Evolutionary conservation across 2,329 filamentous ascomycete genomes (phyloP).

Genomic region (Sordariomycetes sp.): DNA sequence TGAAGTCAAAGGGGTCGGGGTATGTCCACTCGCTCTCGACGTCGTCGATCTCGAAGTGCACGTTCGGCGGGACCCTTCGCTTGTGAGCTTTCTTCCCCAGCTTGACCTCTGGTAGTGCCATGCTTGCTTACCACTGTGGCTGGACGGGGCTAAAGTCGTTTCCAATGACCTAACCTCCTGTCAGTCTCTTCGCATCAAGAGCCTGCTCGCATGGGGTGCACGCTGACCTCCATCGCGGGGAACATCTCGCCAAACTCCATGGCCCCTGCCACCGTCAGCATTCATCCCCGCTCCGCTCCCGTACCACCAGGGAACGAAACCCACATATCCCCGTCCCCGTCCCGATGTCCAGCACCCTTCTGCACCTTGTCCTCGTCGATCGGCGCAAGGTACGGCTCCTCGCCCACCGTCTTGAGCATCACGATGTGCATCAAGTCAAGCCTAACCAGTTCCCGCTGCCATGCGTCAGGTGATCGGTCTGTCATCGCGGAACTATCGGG

Average conservation of each 20-base stretch:
- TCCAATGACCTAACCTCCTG: slow-evolving; percentile 20
- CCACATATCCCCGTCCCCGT: slow-evolving; percentile 30
- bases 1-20: slow-evolving; percentile 43
- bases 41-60: slow-evolving; percentile 46
- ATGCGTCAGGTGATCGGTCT: not conserved
- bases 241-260: slow-evolving; percentile 16
- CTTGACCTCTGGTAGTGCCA: not conserved
- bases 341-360: slow-evolving; percentile 28
- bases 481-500: not conserved
- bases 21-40: slow-evolving; percentile 46
- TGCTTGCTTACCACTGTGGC: slow-evolving; percentile 17
- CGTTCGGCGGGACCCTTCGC: slow-evolving; percentile 35
- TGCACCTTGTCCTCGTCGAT: slow-evolving; percentile 14
- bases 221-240: slow-evolving; percentile 3
- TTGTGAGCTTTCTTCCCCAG: not conserved
- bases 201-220: not conserved
- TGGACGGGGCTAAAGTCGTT: slow-evolving; percentile 31
- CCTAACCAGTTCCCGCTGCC: slow-evolving; percentile 16
- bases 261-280: slow-evolving; percentile 9
- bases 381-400: slow-evolving; percentile 13
- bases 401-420: slow-evolving; percentile 15
- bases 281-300: not conserved
- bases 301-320: not conserved
- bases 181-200: not conserved
- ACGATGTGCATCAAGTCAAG: slow-evolving; percentile 23